Evolutionary conservation across 2,329 filamentous ascomycete genomes (phyloP).

Genomic region (Hypoxylon sp.): DNA sequence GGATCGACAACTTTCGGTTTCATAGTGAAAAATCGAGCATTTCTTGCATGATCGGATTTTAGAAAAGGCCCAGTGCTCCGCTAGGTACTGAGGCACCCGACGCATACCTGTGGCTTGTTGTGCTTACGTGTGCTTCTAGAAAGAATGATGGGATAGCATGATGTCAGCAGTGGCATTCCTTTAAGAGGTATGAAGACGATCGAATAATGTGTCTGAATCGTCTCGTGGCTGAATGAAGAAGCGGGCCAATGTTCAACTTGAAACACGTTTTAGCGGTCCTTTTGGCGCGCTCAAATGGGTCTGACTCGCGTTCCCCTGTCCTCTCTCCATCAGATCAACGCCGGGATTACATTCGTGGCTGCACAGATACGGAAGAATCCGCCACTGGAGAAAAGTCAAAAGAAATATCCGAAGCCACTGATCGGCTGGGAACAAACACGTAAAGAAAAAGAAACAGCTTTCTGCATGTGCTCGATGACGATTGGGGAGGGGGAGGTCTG

Average conservation of each 20-base stretch:
- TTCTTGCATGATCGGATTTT: conserved; percentile 6
- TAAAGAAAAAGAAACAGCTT: conserved; percentile 24
- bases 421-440: conserved; percentile 6
- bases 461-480: conserved; percentile 20
- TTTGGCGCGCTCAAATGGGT: conserved; percentile 19
- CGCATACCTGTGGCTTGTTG: not conserved
- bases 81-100: not conserved
- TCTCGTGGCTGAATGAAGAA: conserved; percentile 44
- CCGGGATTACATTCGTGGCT: conserved; percentile 41
- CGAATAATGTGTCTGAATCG: conserved; percentile 43
- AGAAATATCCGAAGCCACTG: conserved; percentile 33
- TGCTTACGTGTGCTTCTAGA: conserved; percentile 38
- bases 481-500: not conserved
- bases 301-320: conserved; percentile 35
- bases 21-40: conserved; percentile 8
- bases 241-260: conserved; percentile 48
- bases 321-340: conserved; percentile 39
- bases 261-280: conserved; percentile 47
- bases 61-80: conserved; percentile 7
- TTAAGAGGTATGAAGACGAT: conserved; percentile 30
- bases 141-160: conserved; percentile 28
- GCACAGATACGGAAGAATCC: conserved; percentile 32
- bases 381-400: conserved; percentile 24
- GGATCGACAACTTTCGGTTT: conserved; percentile 8
- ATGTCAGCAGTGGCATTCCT: conserved; percentile 37